These are phyloP conservation scores for Boechera divaricarpa DNA, from an alignment of 345 rosid genomes.

Conservation along the genomic window DNA sequence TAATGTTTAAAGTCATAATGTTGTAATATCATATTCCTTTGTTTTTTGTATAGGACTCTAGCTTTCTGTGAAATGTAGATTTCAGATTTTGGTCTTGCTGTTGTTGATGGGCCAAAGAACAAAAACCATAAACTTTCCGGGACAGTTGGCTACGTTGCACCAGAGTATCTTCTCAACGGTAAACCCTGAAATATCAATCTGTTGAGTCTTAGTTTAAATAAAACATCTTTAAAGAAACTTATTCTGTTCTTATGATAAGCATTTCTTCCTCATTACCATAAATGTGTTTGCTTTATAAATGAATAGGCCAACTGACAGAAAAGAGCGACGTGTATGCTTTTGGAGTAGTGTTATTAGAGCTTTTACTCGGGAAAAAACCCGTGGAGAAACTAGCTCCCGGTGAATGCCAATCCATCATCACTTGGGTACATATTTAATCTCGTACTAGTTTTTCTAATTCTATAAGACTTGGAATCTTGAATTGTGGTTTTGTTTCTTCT, in stretches of 20 bases:
- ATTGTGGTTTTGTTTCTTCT: constrained; percentile 18
- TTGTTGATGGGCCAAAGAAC: constrained; percentile 67
- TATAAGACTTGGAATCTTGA: constrained; percentile 27
- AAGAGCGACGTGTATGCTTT: constrained; percentile 98
- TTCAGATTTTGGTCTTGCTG: constrained; percentile 97
- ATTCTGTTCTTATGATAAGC: not conserved
- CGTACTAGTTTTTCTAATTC: not conserved
- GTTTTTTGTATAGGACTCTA: constrained; percentile 17
- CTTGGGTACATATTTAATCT: constrained; percentile 65
- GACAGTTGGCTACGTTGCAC: constrained; percentile 94
- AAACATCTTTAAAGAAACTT: not conserved
- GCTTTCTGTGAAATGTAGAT: constrained; percentile 55
- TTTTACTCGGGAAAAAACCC: constrained; percentile 81
- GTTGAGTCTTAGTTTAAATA: not conserved
- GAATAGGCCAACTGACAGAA: constrained; percentile 81
- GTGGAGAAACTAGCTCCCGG: constrained; percentile 85
- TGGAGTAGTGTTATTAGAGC: constrained; percentile 96
- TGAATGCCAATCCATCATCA: constrained; percentile 93
- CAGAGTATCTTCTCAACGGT: constrained; percentile 94
- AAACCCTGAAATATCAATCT: constrained; percentile 29
- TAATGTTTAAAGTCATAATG: not conserved
- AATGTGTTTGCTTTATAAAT: not conserved
- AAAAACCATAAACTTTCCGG: constrained; percentile 89
- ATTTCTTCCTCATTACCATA: constrained; percentile 2
- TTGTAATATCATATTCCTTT: not conserved